These are phyloP conservation scores for Graphium sp. DNA, from an alignment of 2,329 filamentous ascomycete species.

Conservation along the genomic window DNA sequence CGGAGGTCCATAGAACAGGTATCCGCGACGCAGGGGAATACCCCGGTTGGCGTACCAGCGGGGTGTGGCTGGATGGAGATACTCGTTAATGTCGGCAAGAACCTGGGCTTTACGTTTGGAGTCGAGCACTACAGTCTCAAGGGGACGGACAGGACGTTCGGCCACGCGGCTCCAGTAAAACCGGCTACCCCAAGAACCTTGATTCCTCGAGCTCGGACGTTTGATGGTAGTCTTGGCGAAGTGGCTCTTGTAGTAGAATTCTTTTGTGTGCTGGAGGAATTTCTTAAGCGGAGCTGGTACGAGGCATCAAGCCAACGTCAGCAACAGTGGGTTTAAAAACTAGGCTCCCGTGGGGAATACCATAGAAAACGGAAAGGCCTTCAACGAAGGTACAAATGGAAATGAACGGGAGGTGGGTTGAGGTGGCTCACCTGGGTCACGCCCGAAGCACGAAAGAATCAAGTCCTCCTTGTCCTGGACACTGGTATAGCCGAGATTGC, in stretches of 20 bases:
- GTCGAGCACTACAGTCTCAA: slow-evolving; percentile 49
- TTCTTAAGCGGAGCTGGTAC: slow-evolving; percentile 50
- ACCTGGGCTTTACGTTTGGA: slow-evolving; percentile 42
- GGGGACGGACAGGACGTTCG: slow-evolving; percentile 38
- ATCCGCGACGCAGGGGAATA: slow-evolving; percentile 73
- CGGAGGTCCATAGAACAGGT: slow-evolving; percentile 65
- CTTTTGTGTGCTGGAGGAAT: slow-evolving; percentile 40
- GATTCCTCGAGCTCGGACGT: slow-evolving; percentile 27
- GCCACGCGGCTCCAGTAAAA: slow-evolving; percentile 48
- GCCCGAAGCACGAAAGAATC: slow-evolving; percentile 42
- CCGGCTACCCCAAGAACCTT: slow-evolving; percentile 21
- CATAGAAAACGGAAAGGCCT: no score
- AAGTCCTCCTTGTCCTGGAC: slow-evolving; percentile 41
- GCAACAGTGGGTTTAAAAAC: no score
- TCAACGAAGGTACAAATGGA: no score
- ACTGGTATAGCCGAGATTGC: slow-evolving; percentile 8
- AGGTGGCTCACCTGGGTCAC: slow-evolving; percentile 26
- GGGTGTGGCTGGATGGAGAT: slow-evolving; percentile 42
- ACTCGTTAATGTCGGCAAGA: slow-evolving; percentile 43
- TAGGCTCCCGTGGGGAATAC: no score
- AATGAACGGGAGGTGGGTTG: not conserved
- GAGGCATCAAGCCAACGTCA: no score
- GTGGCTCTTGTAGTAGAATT: slow-evolving; percentile 37
- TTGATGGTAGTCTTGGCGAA: slow-evolving; percentile 49
- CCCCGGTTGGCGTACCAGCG: slow-evolving; percentile 75